Evolutionary conservation across 768 basidiomycete genomes (phyloP).

Genomic region (Lactarius quietus): DNA sequence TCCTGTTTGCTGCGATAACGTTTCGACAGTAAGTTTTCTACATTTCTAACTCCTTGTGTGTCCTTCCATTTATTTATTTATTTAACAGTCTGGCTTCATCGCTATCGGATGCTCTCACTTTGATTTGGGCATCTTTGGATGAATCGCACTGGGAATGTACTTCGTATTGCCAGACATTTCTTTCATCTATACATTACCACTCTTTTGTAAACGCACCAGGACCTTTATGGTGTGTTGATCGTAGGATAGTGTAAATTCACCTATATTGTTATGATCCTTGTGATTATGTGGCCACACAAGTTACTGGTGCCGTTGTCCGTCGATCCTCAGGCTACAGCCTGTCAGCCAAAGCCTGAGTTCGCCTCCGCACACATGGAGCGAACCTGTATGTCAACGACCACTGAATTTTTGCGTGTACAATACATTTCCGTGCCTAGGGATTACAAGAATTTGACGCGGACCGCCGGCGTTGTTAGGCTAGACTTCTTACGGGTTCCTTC

Average conservation of each 20-base stretch:
- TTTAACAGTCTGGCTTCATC: not conserved
- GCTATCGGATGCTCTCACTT: not conserved
- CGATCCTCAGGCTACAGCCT: too few species aligned
- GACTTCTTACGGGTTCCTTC: not conserved
- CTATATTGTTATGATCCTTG: not conserved
- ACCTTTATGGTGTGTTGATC: not conserved
- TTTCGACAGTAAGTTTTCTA: not conserved
- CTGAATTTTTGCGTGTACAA: not conserved
- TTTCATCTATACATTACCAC: constrained; percentile 4
- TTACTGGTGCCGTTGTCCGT: not conserved
- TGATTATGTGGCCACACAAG: not conserved
- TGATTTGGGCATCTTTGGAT: not conserved
- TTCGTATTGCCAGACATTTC: constrained; percentile 1
- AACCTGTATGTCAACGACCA: not conserved
- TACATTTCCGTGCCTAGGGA: too few species aligned
- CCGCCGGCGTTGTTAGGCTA: too few species aligned
- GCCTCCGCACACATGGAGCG: not conserved
- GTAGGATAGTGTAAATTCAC: not conserved
- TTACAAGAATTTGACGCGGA: too few species aligned
- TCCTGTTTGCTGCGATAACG: not conserved
- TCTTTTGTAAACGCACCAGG: constrained; percentile 10
- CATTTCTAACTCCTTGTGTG: not conserved
- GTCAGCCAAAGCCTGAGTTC: too few species aligned
- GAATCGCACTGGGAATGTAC: not conserved
- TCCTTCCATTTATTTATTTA: not conserved